These are phyloP conservation scores for Zymoseptoria pseudotritici DNA, from an alignment of 2,329 filamentous ascomycete species.

Conservation along the genomic window DNA sequence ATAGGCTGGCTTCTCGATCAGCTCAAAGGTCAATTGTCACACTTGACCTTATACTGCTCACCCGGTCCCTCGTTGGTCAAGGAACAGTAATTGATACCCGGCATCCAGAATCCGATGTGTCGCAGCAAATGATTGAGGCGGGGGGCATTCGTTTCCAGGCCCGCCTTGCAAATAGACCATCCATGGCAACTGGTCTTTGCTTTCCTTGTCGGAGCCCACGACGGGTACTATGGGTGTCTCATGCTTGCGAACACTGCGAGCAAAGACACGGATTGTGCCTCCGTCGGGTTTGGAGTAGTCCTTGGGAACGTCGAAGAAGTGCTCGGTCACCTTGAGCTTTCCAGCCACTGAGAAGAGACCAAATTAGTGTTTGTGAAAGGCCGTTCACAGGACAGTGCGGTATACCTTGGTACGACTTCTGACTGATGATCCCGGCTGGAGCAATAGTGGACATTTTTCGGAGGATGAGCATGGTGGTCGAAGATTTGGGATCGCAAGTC, in stretches of 20 bases:
- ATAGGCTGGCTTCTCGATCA: slow-evolving; percentile 46
- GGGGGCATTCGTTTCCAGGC: slow-evolving; percentile 67
- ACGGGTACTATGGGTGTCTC: slow-evolving; percentile 48
- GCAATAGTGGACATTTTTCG: slow-evolving; percentile 24
- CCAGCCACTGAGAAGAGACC: slow-evolving; percentile 42
- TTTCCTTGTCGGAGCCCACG: slow-evolving; percentile 31
- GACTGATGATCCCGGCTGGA: slow-evolving; percentile 41
- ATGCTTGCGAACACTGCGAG: slow-evolving; percentile 60
- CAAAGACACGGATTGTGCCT: slow-evolving; percentile 67
- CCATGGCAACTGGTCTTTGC: slow-evolving; percentile 49
- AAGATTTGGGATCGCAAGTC: not conserved
- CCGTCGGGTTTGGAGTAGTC: slow-evolving; percentile 60
- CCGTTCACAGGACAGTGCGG: not conserved
- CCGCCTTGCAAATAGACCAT: slow-evolving; percentile 75
- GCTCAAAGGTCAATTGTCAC: not conserved
- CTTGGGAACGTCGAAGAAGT: slow-evolving; percentile 79
- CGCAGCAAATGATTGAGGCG: slow-evolving; percentile 66
- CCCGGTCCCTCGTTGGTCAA: slow-evolving; percentile 85
- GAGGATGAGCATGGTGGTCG: slow-evolving; percentile 17
- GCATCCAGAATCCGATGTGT: slow-evolving; percentile 65
- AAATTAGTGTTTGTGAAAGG: not conserved
- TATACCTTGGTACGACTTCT: slow-evolving; percentile 39
- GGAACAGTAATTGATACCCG: slow-evolving; percentile 73
- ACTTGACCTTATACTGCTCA: not conserved
- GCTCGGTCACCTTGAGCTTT: slow-evolving; percentile 67